Evolutionary conservation across 306 rosid genomes (phyloP), one percentile per base, ranked within the genome.

Genomic region (Citrullus mucosospermus): DNA sequence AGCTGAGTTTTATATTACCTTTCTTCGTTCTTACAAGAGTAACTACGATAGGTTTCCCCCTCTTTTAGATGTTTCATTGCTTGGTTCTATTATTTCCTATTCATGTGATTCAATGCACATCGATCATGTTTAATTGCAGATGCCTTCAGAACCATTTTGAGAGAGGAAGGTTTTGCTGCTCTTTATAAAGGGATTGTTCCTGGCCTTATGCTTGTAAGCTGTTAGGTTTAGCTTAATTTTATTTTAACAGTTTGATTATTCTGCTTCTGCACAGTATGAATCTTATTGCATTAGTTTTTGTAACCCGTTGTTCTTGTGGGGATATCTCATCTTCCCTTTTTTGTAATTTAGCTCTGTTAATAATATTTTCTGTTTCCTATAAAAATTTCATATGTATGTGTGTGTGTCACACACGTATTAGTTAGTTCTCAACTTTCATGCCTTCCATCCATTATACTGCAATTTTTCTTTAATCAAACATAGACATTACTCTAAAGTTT

Each of bases 101-200:
- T 38, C 54, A 46, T 53, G 16, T 61, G 73, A 78, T 61, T 8
- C 25, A 62, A 38, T 70, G 20, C 38, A 43, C 13, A 60, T 56
- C 56, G 53, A 62, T 79, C 75, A 43, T 76, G 73, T 56, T 13
- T 60, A 77, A 77, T 87, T 84, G 58, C 97, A 95, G 99, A 95
- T 95, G 97, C 97, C 81, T 87, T 92, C 67, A 88, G 88, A 88
- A 95, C 97, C 83, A 95, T 95, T 81, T 63, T 88, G 86, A 92
- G 90, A 82, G 99, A 92, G 78, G 92, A 89, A 86, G 97, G 99
- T 57, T 88, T 84, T 85, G 79, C 84, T 66, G 97, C 98, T 50
- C 92, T 92, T 60, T 95, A 92, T 85, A 89, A 82, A 80, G 98
- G 99, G 78, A 87, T 95, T 77, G 85, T 85, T 86, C 99, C 97